These are phyloP conservation scores for Diaporthe destruens DNA, from an alignment of 2,329 filamentous ascomycete genomes.

Conservation along the genomic window DNA sequence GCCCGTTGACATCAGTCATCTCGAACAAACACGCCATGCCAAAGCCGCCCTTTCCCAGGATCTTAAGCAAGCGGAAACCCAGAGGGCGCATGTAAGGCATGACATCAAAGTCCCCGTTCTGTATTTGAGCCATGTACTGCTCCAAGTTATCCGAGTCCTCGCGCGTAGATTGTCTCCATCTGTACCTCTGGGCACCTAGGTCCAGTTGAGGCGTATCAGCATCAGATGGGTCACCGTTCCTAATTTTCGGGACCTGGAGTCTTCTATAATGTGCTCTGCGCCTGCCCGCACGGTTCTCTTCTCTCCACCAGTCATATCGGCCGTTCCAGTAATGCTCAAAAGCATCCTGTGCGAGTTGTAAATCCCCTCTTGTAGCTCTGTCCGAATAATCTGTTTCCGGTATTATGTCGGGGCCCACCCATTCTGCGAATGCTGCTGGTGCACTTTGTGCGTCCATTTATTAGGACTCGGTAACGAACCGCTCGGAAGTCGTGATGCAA, in stretches of 20 bases:
- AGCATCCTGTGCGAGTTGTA: background rate
- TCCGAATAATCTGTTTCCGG: background rate
- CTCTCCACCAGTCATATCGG: background rate
- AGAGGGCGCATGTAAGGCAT: constrained; percentile 23
- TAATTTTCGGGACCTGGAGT: background rate
- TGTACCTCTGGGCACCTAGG: background rate
- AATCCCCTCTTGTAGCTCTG: background rate
- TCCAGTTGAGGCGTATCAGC: constrained; percentile 5
- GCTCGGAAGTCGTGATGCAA: background rate
- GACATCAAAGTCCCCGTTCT: background rate
- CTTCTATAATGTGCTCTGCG: background rate
- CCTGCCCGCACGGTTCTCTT: background rate
- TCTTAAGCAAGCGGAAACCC: constrained; percentile 23
- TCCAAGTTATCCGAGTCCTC: background rate
- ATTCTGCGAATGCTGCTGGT: background rate
- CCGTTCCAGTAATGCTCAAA: constrained; percentile 26
- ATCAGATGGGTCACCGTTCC: background rate
- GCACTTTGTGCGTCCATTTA: background rate
- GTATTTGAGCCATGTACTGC: background rate
- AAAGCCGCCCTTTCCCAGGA: constrained; percentile 21
- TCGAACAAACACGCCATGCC: constrained; percentile 34
- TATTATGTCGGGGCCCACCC: background rate
- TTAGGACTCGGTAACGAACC: background rate
- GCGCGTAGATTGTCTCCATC: background rate
- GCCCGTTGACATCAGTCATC: background rate